Conservation (phyloP, 768 basidiomycete species). For the Leccinellum albellum region DNA sequence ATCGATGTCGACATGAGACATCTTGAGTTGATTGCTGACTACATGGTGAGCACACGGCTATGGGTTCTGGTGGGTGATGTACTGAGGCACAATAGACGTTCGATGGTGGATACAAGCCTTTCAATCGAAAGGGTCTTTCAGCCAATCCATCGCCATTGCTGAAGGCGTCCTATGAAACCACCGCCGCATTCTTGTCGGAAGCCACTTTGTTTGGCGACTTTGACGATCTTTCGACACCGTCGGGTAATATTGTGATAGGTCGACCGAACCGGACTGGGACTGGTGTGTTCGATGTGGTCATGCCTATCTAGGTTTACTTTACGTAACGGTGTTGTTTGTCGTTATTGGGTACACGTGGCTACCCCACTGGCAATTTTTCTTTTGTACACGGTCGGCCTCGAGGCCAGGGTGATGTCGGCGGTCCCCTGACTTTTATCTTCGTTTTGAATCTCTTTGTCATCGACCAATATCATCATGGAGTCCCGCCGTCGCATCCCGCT, state of each 20-base stretch:
- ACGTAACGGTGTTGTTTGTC: slow-evolving; percentile 20
- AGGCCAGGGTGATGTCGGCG: slow-evolving; percentile 24
- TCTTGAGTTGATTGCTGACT: slow-evolving; percentile 95
- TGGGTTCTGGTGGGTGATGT: neutral
- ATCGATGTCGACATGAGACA: slow-evolving; percentile 94
- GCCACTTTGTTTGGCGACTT: slow-evolving; percentile 94
- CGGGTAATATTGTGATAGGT: slow-evolving; percentile 88
- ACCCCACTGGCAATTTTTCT: slow-evolving; percentile 13
- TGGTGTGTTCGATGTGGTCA: slow-evolving; percentile 86
- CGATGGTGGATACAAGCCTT: slow-evolving; percentile 96
- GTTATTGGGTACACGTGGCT: slow-evolving; percentile 17
- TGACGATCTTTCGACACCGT: slow-evolving; percentile 87
- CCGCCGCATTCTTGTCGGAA: slow-evolving; percentile 88
- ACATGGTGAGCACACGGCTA: slow-evolving; percentile 70
- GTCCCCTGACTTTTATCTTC: slow-evolving; percentile 23
- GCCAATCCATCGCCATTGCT: slow-evolving; percentile 92
- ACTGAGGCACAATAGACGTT: slow-evolving; percentile 65
- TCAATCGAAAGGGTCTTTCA: slow-evolving; percentile 93
- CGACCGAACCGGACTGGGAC: slow-evolving; percentile 89
- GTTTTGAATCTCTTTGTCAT: slow-evolving; percentile 5
- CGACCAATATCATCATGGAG: slow-evolving; percentile 17
- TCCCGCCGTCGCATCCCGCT: slow-evolving; percentile 45
- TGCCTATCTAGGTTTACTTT: slow-evolving; percentile 34
- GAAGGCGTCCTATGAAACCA: slow-evolving; percentile 98
- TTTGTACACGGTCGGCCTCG: slow-evolving; percentile 13